A percentile compares a stretch with the other conserved stretches of the same genome.
These are phyloP conservation scores for Cladorrhinum sp. DNA, from an alignment of 2,329 filamentous ascomycete species.

Conservation along the genomic window DNA sequence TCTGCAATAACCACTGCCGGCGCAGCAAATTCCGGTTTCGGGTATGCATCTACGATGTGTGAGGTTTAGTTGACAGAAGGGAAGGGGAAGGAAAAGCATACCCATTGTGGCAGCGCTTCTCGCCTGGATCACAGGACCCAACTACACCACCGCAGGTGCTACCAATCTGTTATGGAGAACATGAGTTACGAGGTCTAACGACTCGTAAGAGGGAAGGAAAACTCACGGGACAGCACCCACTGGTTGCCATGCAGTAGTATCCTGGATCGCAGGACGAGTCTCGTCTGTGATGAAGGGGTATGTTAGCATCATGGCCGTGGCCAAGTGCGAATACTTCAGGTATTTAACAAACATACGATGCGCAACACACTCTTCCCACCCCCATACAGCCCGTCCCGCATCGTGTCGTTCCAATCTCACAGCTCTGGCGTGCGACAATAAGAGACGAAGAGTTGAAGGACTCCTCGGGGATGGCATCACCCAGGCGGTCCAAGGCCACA, in stretches of 20 bases:
- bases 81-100: background rate
- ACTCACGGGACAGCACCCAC: background rate
- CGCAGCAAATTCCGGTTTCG: background rate
- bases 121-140: background rate
- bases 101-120: background rate
- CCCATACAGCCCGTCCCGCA: background rate
- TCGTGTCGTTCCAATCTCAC: background rate
- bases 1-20: background rate
- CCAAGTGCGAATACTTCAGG: no score
- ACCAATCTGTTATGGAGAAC: background rate
- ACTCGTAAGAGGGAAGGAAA: background rate
- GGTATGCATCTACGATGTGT: background rate
- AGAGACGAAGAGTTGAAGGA: background rate
- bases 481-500: background rate
- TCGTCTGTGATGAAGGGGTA: background rate
- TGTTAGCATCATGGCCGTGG: no score
- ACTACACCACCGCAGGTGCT: background rate
- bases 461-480: background rate
- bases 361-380: background rate
- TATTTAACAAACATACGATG: background rate
- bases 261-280: background rate
- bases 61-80: background rate
- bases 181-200: background rate
- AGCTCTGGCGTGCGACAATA: background rate
- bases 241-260: background rate